Base-by-base conservation (phyloP, 1,284 basidiomycete species). In the Papiliotrema fonsecae region DNA sequence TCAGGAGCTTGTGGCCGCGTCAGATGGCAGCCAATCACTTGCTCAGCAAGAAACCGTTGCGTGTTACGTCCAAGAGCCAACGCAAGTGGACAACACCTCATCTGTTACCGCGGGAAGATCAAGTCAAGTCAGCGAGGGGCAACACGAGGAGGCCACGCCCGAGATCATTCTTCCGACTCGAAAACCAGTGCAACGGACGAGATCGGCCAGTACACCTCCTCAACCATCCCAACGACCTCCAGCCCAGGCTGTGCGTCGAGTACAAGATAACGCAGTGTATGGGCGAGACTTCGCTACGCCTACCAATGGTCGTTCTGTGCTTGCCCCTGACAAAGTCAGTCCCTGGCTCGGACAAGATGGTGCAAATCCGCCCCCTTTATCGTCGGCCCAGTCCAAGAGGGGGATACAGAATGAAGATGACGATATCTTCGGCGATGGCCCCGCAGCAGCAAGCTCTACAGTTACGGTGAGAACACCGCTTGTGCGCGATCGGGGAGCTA, bases 401-500 rank as follows among this genome's bases (percentile, higher is more conserved):
- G 38, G 18, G 13, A 6, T 22, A 7, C 21, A 35, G 11, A 19
- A 39, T 18, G 30, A 32, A 10, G 46, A 25, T 18, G 39, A 47
- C 11, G 46, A 47, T 14, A 24, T 46, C 4, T 46, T 46, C 26
- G 27, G 22, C 26, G 45, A 38, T n/a, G 7, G 4, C n/a, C n/a
- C n/a, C n/a, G 18, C 26, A n/a, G 16, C 19, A 18, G 3, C n/a
- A 4, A 19, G 11, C 13, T 6, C 2, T 21, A 16, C 30, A 6
- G 16, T 19, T 25, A 21, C 32, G 3, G 21, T 43, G 5, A 37
- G 26, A 21, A 50, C 51, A n/a, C 58, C 56, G 6, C 52, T 67
- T 1, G 51, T 68, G 9, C 55, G 66, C 11, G 64, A 68, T 50
- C 46, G 66, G 24, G 53, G 48, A 13, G 46, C 34, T 3, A 50